Percentiles rank a stretch among this genome's conserved stretches.
phyloP scores from a whole-genome alignment of 129 eudicot genomes.

The Rutidosis leptorrhynchoides region DNA sequence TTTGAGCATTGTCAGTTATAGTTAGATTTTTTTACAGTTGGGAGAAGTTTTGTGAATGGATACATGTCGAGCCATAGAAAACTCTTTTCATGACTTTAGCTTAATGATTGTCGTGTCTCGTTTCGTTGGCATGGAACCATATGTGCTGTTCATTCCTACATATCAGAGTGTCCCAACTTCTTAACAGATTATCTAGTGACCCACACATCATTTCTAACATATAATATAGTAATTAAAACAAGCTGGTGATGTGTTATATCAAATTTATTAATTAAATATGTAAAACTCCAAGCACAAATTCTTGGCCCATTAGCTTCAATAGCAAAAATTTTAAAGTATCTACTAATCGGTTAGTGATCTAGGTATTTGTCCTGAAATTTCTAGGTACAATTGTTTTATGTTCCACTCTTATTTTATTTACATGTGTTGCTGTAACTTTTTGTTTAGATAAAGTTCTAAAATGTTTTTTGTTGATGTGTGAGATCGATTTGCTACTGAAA shows the following conservation, averaged over 20 bases:
- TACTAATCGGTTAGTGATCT: neutral
- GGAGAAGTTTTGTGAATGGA: neutral
- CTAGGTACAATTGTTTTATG: neutral
- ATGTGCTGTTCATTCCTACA: neutral
- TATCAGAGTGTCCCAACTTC: neutral
- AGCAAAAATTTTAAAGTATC: neutral
- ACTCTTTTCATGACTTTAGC: neutral
- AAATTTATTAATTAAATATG: neutral
- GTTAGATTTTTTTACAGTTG: neutral
- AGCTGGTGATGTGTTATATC: neutral
- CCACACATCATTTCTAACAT: neutral
- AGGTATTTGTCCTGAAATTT: neutral
- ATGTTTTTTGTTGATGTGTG: neutral
- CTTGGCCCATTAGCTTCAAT: neutral
- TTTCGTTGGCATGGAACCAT: neutral
- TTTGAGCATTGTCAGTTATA: neutral
- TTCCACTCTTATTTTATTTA: neutral
- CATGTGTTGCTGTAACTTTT: neutral
- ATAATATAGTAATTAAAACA: neutral
- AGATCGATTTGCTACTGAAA: too few relatives aligned
- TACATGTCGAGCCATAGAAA: neutral
- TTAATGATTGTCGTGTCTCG: neutral
- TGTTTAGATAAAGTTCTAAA: neutral
- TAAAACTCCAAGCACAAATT: neutral
- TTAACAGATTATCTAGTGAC: neutral